Evolutionary conservation across 768 basidiomycete genomes (phyloP).

Genomic region (Podaxis sp.): DNA sequence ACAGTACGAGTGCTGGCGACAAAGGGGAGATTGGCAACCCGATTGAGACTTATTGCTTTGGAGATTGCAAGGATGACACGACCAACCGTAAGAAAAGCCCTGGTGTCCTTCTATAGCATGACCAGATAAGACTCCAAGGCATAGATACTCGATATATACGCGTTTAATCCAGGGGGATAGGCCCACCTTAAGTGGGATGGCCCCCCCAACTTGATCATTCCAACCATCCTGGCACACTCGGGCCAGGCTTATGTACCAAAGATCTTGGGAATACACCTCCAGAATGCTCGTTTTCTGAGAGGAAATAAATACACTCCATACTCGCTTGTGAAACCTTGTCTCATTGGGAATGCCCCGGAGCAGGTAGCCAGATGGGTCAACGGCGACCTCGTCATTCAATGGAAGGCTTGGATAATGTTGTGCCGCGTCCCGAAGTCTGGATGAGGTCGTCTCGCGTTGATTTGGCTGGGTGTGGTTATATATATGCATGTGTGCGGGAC

Average conservation of each 20-base stretch:
- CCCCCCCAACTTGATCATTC: too few species aligned
- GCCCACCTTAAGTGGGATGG: not conserved
- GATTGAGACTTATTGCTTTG: constrained; percentile 16
- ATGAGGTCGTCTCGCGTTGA: constrained; percentile 22
- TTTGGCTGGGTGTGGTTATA: not conserved
- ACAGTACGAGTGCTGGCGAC: not conserved
- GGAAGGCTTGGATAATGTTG: constrained; percentile 23
- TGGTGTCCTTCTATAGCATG: constrained; percentile 20
- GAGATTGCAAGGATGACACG: constrained; percentile 25
- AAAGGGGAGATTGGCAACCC: constrained; percentile 16
- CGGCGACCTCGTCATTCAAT: constrained; percentile 11
- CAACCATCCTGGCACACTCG: too few species aligned
- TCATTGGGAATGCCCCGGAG: constrained; percentile 14
- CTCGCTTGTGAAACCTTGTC: constrained; percentile 14
- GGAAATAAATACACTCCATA: constrained; percentile 11
- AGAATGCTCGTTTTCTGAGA: constrained; percentile 12
- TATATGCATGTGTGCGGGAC: not conserved
- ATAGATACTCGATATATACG: not conserved
- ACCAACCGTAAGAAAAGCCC: constrained; percentile 26
- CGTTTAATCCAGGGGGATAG: not conserved
- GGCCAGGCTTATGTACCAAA: constrained; percentile 22
- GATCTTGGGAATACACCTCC: constrained; percentile 23
- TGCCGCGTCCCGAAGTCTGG: constrained; percentile 24
- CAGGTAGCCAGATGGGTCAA: constrained; percentile 16
- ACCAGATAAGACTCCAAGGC: constrained; percentile 21